phyloP scores from a whole-genome alignment of 2,329 filamentous ascomycete genomes.

The Cytospora piceicola region DNA sequence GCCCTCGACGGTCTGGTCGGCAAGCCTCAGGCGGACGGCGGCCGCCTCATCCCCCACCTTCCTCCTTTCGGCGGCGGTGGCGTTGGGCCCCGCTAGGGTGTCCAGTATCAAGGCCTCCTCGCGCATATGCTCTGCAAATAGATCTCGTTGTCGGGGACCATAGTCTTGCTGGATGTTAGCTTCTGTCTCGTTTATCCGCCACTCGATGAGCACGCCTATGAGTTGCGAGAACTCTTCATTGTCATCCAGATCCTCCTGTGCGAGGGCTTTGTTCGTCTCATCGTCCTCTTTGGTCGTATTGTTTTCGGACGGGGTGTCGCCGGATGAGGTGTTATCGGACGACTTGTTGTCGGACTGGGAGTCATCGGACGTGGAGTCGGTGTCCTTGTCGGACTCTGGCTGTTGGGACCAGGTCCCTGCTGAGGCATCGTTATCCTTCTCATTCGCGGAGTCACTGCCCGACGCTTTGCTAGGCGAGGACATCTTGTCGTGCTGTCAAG shows the following conservation, averaged over 20 bases:
- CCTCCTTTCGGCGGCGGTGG: neutral
- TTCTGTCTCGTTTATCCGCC: neutral
- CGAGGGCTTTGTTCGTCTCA: neutral
- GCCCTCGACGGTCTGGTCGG: neutral
- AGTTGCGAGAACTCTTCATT: neutral
- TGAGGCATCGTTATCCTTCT: neutral
- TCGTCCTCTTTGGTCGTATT: neutral
- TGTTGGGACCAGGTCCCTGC: too few species aligned
- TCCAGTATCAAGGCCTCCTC: neutral
- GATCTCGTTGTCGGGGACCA: neutral
- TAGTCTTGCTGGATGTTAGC: neutral
- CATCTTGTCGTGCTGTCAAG: neutral
- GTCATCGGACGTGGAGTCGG: neutral
- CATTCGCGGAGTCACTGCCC: neutral
- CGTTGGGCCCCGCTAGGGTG: neutral
- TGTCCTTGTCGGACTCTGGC: neutral
- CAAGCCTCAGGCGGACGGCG: neutral
- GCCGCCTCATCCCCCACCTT: neutral
- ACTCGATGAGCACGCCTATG: neutral
- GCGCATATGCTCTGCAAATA: neutral
- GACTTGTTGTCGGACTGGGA: too few species aligned
- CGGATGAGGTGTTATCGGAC: neutral
- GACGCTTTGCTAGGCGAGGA: neutral
- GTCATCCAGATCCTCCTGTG: neutral
- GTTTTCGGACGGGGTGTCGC: neutral